These are phyloP conservation scores for Penicillium sp. DNA, from an alignment of 2,329 filamentous ascomycete species.

Conservation along the genomic window DNA sequence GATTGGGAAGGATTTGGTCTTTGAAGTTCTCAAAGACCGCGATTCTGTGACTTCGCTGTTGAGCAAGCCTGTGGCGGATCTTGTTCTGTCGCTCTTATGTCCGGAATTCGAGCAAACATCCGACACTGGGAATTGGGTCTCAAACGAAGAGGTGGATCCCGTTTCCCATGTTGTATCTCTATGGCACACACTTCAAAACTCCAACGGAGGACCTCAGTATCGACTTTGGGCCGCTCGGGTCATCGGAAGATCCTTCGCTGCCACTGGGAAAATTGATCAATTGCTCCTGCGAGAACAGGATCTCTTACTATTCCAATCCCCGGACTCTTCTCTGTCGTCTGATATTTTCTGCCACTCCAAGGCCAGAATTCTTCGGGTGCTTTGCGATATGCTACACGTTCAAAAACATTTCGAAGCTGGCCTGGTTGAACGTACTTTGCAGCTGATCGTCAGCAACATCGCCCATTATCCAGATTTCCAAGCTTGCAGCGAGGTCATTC, in stretches of 20 bases:
- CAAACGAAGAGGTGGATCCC: conserved; percentile 65
- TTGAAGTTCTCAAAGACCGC: conserved; percentile 76
- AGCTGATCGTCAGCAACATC: conserved; percentile 40
- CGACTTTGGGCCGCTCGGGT: conserved; percentile 81
- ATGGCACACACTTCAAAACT: conserved; percentile 71
- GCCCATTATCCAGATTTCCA: conserved; percentile 27
- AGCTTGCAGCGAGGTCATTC: conserved; percentile 36
- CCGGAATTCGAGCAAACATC: conserved; percentile 65
- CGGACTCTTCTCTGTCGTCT: conserved; percentile 2
- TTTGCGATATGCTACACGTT: conserved; percentile 61
- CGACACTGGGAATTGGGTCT: conserved; percentile 61
- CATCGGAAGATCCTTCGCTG: conserved; percentile 77
- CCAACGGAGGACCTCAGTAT: conserved; percentile 64
- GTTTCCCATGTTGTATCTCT: conserved; percentile 62
- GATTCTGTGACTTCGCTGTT: conserved; percentile 61
- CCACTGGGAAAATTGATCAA: conserved; percentile 62
- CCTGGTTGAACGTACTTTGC: conserved; percentile 44
- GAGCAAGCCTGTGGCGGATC: conserved; percentile 61
- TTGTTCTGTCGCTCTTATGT: conserved; percentile 56
- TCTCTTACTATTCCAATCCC: conserved; percentile 20
- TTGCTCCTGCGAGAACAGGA: conserved; percentile 45
- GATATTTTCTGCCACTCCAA: conserved; percentile 50
- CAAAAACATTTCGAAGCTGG: conserved; percentile 50
- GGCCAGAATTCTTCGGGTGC: conserved; percentile 58
- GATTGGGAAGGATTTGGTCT: conserved; percentile 73